A percentile compares a stretch with the other conserved stretches of the same genome.
Evolutionary conservation across 345 rosid species (phyloP).

Genomic region (Euclidium syriacum): DNA sequence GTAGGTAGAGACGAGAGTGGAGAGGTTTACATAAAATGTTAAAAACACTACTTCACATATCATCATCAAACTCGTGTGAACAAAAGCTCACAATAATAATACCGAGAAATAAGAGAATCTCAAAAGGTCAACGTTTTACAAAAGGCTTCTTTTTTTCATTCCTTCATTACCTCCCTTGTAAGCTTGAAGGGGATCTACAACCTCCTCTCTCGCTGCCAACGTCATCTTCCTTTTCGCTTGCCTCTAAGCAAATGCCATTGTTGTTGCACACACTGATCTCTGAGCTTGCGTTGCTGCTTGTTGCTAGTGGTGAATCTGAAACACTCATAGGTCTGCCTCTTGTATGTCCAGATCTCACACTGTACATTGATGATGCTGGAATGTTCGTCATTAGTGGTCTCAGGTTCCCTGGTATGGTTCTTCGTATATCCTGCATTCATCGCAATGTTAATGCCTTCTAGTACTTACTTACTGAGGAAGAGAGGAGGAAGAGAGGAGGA

Average conservation of each 20-base stretch:
- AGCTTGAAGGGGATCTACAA: conserved; percentile 54
- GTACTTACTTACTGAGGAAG: neutral
- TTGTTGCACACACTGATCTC: conserved; percentile 83
- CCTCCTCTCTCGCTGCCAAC: conserved; percentile 61
- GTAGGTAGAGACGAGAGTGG: conserved; percentile 21
- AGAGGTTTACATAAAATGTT: conserved; percentile 18
- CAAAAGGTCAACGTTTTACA: conserved; percentile 24
- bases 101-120: neutral
- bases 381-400: conserved; percentile 90
- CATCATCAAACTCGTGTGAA: conserved; percentile 31
- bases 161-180: conserved; percentile 54
- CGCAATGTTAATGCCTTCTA: neutral
- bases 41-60: conserved; percentile 31
- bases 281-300: conserved; percentile 96
- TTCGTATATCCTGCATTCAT: conserved; percentile 73
- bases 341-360: conserved; percentile 82
- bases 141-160: neutral
- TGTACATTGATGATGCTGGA: conserved; percentile 97
- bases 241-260: conserved; percentile 58
- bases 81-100: conserved; percentile 21
- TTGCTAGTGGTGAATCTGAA: conserved; percentile 90
- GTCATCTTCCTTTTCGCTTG: conserved; percentile 58
- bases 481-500: neutral
- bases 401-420: conserved; percentile 81
- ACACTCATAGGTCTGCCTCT: conserved; percentile 64